Evolutionary conservation across 1,139 yeast species (phyloP).

Genomic region (Kodamaea derodonti): DNA sequence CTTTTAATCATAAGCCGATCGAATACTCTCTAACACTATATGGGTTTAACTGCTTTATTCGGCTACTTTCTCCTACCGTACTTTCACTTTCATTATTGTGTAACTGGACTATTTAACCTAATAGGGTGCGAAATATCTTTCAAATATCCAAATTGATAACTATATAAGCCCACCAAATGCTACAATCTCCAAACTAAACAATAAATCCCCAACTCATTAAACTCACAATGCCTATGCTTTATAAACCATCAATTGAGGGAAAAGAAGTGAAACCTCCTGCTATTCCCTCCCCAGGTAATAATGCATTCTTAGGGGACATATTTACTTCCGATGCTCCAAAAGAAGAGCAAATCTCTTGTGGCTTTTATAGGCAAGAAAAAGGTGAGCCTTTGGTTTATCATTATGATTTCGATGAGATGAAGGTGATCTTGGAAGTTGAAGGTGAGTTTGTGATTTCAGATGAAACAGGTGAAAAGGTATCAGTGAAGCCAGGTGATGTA

Average conservation of each 20-base stretch:
- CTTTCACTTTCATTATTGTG: background rate
- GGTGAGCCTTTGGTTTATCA: slow-evolving; percentile 65
- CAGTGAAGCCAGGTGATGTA: slow-evolving; percentile 61
- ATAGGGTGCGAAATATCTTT: background rate
- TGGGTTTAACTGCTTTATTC: too few species aligned
- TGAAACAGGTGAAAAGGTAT: slow-evolving; percentile 56
- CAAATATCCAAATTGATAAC: too few species aligned
- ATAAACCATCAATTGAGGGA: slow-evolving; percentile 52
- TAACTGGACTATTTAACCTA: background rate
- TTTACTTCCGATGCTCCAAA: slow-evolving; percentile 56
- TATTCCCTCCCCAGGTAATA: slow-evolving; percentile 55
- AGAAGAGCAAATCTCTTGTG: slow-evolving; percentile 58
- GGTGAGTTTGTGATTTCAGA: slow-evolving; percentile 62
- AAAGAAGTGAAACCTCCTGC: slow-evolving; percentile 53
- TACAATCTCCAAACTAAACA: background rate
- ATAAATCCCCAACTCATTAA: too few species aligned
- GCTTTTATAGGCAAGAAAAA: slow-evolving; percentile 63
- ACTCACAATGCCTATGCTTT: slow-evolving; percentile 61
- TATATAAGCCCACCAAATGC: too few species aligned
- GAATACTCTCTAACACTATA: too few species aligned
- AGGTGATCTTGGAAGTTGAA: slow-evolving; percentile 59
- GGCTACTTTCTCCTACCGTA: too few species aligned
- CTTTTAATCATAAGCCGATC: too few species aligned
- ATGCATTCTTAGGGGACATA: slow-evolving; percentile 64
- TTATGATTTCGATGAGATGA: slow-evolving; percentile 69